These are phyloP conservation scores for Saturnispora sekii DNA, from an alignment of 805 yeast species.

Conservation along the genomic window DNA sequence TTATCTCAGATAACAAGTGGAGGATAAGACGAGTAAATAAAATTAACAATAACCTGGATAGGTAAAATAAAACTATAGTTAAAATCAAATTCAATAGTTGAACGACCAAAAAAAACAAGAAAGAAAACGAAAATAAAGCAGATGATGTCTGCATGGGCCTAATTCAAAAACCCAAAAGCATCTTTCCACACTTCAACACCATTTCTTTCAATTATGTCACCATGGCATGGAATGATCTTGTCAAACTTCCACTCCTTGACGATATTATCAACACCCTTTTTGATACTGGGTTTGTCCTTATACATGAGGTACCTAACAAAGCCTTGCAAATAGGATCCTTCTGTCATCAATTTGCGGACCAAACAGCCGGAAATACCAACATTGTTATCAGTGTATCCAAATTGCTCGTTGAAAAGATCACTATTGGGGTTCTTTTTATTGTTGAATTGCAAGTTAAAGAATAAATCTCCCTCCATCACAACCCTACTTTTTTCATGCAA, in stretches of 20 bases:
- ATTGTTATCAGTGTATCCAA: slow-evolving; percentile 31
- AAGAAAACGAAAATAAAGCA: too few species aligned
- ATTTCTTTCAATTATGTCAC: slow-evolving; percentile 39
- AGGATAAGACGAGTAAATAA: too few species aligned
- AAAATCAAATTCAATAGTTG: too few species aligned
- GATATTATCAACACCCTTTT: slow-evolving; percentile 21
- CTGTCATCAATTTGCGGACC: slow-evolving; percentile 11
- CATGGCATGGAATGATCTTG: slow-evolving; percentile 49
- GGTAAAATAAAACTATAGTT: too few species aligned
- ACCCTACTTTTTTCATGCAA: slow-evolving; percentile 39
- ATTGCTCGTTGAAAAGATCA: slow-evolving; percentile 34
- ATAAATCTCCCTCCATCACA: slow-evolving; percentile 48
- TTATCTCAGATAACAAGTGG: too few species aligned
- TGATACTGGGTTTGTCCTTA: slow-evolving; percentile 8
- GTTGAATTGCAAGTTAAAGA: slow-evolving; percentile 45
- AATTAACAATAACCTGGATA: too few species aligned
- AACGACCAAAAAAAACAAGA: too few species aligned
- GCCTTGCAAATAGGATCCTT: slow-evolving; percentile 10
- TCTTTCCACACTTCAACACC: slow-evolving; percentile 22
- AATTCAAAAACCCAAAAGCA: slow-evolving; percentile 20
- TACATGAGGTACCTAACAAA: slow-evolving; percentile 4
- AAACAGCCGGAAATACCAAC: slow-evolving; percentile 27
- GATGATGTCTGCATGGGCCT: slow-evolving; percentile 21
- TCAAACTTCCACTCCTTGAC: slow-evolving; percentile 37
- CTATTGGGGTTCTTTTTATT: slow-evolving; percentile 30